Percentiles rank a stretch among this genome's conserved stretches.
Conservation (phyloP, 805 yeast species). For the Yamadazyma akitaensis region DNA sequence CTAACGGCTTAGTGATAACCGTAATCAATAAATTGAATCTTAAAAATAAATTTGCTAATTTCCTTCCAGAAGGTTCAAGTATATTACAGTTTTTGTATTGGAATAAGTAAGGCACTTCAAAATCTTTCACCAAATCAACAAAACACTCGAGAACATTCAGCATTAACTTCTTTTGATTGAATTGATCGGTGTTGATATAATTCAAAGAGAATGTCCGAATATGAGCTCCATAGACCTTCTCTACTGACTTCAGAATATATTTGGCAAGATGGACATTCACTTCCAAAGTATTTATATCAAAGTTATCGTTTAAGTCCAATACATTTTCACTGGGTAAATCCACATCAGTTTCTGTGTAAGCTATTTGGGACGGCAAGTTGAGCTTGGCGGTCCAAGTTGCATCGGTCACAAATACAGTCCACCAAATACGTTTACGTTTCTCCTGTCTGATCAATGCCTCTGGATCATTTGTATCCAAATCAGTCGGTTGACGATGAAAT, state of each 20-base stretch:
- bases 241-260: slow-evolving; percentile 32
- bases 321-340: slow-evolving; percentile 37
- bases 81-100: slow-evolving; percentile 21
- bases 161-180: slow-evolving; percentile 34
- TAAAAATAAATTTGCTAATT: slow-evolving; percentile 31
- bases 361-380: slow-evolving; percentile 38
- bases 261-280: slow-evolving; percentile 39
- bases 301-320: slow-evolving; percentile 26
- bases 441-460: slow-evolving; percentile 16
- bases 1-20: slow-evolving; percentile 32
- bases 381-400: slow-evolving; percentile 38
- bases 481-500: slow-evolving; percentile 29
- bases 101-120: slow-evolving; percentile 28
- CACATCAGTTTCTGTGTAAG: slow-evolving; percentile 42
- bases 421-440: slow-evolving; percentile 38
- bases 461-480: slow-evolving; percentile 5
- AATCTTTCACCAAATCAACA: slow-evolving; percentile 27
- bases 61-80: slow-evolving; percentile 21
- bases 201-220: slow-evolving; percentile 36
- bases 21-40: slow-evolving; percentile 34
- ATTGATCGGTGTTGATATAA: slow-evolving; percentile 39
- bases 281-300: slow-evolving; percentile 29
- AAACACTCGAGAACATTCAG: slow-evolving; percentile 27
- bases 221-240: slow-evolving; percentile 39
- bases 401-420: slow-evolving; percentile 41